These are phyloP conservation scores for Yarrowia deformans DNA, from an alignment of 805 yeast genomes.

Conservation along the genomic window DNA sequence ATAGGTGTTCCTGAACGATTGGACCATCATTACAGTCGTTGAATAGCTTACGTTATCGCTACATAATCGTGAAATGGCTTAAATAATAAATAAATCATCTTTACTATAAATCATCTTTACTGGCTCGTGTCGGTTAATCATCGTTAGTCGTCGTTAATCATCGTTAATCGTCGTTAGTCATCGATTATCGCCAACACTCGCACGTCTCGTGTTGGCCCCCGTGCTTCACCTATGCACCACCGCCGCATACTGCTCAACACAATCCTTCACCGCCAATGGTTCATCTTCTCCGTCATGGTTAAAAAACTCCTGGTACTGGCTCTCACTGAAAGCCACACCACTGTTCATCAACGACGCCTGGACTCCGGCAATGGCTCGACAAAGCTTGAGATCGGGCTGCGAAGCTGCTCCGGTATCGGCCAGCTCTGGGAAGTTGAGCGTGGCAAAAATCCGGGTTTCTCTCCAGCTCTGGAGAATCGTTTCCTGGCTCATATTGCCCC, in stretches of 20 bases:
- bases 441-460: slow-evolving; percentile 21
- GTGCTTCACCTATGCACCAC: slow-evolving; percentile 4
- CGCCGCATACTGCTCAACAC: slow-evolving; percentile 26
- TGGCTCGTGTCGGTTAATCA: too few species aligned
- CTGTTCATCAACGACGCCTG: neutral
- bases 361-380: slow-evolving; percentile 12
- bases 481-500: slow-evolving; percentile 11
- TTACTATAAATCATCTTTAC: too few species aligned
- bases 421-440: slow-evolving; percentile 22
- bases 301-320: slow-evolving; percentile 23
- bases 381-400: slow-evolving; percentile 15
- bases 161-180: too few species aligned
- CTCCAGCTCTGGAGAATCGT: slow-evolving; percentile 24
- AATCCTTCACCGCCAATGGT: slow-evolving; percentile 5
- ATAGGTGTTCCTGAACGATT: too few species aligned
- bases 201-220: too few species aligned
- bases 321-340: neutral
- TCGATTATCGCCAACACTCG: too few species aligned
- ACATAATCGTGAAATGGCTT: too few species aligned
- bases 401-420: slow-evolving; percentile 5
- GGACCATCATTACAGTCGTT: too few species aligned
- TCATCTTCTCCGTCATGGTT: slow-evolving; percentile 29
- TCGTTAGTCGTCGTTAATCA: too few species aligned
- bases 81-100: too few species aligned
- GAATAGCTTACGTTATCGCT: too few species aligned